Evolutionary conservation across 2,329 filamentous ascomycete genomes (phyloP), one percentile per base, ranked within the genome.

Genomic region (Camptophora hylomeconis): DNA sequence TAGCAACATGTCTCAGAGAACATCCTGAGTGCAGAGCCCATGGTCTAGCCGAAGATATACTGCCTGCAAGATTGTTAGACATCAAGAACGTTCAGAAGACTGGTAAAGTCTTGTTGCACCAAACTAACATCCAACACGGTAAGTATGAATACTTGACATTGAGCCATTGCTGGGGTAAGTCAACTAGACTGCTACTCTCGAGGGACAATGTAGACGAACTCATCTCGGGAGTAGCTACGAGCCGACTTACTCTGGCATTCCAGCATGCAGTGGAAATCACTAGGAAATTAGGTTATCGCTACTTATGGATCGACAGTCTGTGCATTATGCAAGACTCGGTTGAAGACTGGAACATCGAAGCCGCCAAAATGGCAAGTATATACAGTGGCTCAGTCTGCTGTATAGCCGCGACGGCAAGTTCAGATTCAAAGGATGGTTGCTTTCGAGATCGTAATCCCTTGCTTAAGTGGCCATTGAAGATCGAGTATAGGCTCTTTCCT

Each of bases 261-360:
- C 13, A 26, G 22, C 20, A 31, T 17, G 28, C 28, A 11, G 16
- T 31, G 4, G 5, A 5, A 4, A 18, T 25, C 7, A 26, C 28
- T 6, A 8, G 28, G 10, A 25, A 32, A 18, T 20, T 26, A 13
- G 23, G 31, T 5, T 7, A 39, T 11, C 17, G 26, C 3, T 45
- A 42, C 21, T 14, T 45, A 8, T 45, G 41, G 41, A 43, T 45
- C 14, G 35, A 39, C 21, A 24, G 20, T 17, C 26, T 45, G 7
- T 39, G 35, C 18, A 39, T 39, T 18, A 32, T 37, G 7, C 37
- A 37, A 17, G 35, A 39, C 14, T 11, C 11, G 4, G 27, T 42
- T 20, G 22, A 21, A 13, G 37, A 40, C 26, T 38, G 36, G 37
- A 9, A 19, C 8, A n/a, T 15, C 5, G 37, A 40, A 25, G 14